phyloP scores from a whole-genome alignment of 1,139 yeast species.

The Candida buenavistaensis region DNA sequence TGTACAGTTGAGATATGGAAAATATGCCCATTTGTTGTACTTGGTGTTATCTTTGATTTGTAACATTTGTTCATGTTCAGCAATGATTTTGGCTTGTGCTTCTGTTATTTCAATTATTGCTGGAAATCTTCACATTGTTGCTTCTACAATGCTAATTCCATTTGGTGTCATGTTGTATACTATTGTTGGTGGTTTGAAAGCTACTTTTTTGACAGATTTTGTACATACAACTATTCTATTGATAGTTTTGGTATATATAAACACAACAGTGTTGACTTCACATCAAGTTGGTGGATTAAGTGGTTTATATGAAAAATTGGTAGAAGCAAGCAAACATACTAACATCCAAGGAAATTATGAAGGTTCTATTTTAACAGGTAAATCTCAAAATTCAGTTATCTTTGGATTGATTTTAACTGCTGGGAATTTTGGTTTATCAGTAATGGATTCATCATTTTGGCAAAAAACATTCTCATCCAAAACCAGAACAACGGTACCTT shows the following conservation, averaged over 20 bases:
- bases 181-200: conserved; percentile 41
- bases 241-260: conserved; percentile 27
- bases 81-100: conserved; percentile 40
- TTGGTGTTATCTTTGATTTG: conserved; percentile 32
- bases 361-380: conserved; percentile 36
- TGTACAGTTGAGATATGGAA: conserved; percentile 32
- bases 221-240: conserved; percentile 36
- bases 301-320: conserved; percentile 25
- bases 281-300: conserved; percentile 30
- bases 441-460: conserved; percentile 34
- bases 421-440: conserved; percentile 32
- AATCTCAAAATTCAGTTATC: conserved; percentile 30
- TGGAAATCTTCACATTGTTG: conserved; percentile 33
- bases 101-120: conserved; percentile 35
- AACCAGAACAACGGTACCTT: conserved; percentile 36
- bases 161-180: conserved; percentile 39
- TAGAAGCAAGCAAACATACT: conserved; percentile 16
- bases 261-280: conserved; percentile 26
- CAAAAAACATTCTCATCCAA: conserved; percentile 36
- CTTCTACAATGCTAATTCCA: conserved; percentile 35
- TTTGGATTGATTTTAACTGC: conserved; percentile 29
- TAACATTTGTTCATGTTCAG: conserved; percentile 32
- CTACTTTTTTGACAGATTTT: conserved; percentile 40
- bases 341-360: conserved; percentile 31
- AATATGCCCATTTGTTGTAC: conserved; percentile 27